Base-by-base conservation (phyloP, 2,329 filamentous ascomycete species). In the Scedosporium minutisporum region DNA sequence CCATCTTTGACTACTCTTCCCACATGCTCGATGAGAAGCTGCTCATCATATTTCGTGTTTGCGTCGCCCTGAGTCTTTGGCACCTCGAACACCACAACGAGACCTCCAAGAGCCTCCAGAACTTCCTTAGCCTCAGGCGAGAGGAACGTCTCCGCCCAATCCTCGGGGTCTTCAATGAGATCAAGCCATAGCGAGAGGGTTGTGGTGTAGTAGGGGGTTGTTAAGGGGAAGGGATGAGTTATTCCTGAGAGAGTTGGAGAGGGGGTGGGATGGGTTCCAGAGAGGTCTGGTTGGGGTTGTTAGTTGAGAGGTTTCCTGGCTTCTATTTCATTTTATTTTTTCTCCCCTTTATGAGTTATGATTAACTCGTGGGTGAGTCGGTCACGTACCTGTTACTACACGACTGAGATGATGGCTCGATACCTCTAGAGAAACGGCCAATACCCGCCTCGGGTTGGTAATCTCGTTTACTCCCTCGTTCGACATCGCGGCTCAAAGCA, bases 151-250 rank as follows among this genome's bases (percentile, higher is more conserved):
- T 0, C 80, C 85, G 18, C 85, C 87, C 7, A 89, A 74, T 59
- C 42, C 14, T 44, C 57, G 3, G 62, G 62, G n/a, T 63, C 57
- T 10, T 25, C 55, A 63, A 87, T 77, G 57, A 87, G 77, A 68
- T 89, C 87, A n/a, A 89, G 77, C 87, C 87, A 89, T 66, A 89
- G 77, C 53, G 86, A 85, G 3, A 89, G 76, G 0, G 76, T 76
- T 61, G 84, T 79, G 25, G 73, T 78, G 75, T 88, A 89, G 75
- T 89, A 89, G 14, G 76, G 68, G 21, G 85, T 89, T 64, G 78
- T 77, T 62, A 89, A 73, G 7, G 73, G 64, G 38, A 86, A 78
- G 53, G 74, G 71, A 68, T 88, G 86, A 16, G 85, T 85, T 41
- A 78, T 80, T 27, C 87, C 86, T 1, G 86, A 85, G 38, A 87